Percentiles rank a stretch among this genome's conserved stretches.
phyloP scores from a whole-genome alignment of 768 basidiomycete species.

The Lentinula edodes region DNA sequence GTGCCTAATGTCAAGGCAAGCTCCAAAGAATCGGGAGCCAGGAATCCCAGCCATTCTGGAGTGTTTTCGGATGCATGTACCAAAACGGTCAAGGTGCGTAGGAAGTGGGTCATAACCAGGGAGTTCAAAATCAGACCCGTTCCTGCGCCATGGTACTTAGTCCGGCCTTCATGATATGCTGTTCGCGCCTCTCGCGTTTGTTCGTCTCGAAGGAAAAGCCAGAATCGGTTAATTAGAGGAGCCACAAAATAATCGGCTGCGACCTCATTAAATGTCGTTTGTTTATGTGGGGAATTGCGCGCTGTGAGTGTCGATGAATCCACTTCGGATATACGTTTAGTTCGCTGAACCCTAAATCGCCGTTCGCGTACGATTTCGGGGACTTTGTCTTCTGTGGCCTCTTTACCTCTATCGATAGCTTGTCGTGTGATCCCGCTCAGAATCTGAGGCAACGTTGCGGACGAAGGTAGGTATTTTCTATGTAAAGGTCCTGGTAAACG shows the following conservation, averaged over 20 bases:
- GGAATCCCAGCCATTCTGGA: slow-evolving; percentile 70
- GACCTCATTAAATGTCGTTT: slow-evolving; percentile 54
- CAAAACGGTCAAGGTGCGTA: slow-evolving; percentile 73
- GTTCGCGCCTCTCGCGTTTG: slow-evolving; percentile 72
- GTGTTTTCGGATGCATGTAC: slow-evolving; percentile 81
- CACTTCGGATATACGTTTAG: slow-evolving; percentile 42
- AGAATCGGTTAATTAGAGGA: slow-evolving; percentile 91
- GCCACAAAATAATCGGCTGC: slow-evolving; percentile 87
- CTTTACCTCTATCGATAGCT: slow-evolving; percentile 58
- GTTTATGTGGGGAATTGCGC: slow-evolving; percentile 9
- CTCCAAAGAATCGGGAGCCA: slow-evolving; percentile 80
- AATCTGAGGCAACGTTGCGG: slow-evolving; percentile 46
- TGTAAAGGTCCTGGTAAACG: slow-evolving; percentile 70
- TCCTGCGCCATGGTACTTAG: slow-evolving; percentile 66
- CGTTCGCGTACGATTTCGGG: slow-evolving; percentile 70
- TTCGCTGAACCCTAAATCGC: slow-evolving; percentile 56
- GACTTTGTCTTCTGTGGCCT: slow-evolving; percentile 45
- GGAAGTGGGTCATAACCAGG: slow-evolving; percentile 66
- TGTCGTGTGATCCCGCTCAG: slow-evolving; percentile 57
- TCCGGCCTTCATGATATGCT: slow-evolving; percentile 43
- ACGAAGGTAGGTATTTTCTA: slow-evolving; percentile 46
- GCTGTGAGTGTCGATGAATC: slow-evolving; percentile 4
- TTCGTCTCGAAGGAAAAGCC: slow-evolving; percentile 87
- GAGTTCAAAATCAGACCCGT: slow-evolving; percentile 81
- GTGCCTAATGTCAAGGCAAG: slow-evolving; percentile 78